Evolutionary conservation across 805 yeast genomes (phyloP), one percentile per base, ranked within the genome.

Genomic region (Wickerhamomyces tratensis): DNA sequence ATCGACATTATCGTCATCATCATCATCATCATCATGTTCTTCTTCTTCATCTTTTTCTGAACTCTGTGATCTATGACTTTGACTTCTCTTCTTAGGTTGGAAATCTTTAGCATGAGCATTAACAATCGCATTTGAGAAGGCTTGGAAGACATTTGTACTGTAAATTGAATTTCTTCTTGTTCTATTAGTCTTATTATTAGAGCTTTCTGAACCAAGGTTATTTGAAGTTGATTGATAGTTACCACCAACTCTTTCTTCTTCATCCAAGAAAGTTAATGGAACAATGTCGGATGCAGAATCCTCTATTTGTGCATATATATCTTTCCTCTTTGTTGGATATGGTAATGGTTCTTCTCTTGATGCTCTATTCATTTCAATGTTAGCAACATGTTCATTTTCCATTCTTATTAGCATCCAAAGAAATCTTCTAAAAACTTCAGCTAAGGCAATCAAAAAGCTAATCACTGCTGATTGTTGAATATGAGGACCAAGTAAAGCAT

Each of bases 351-450:
- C 67, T 47, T 91, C 96, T 44, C 94, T 77, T 9, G 94, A 81
- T 0, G 97, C 98, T 49, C 94, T 73, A 61, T 81, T 85, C 37
- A 87, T 64, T 42, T 78, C 79, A 10, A 89, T 95, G 57, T 91
- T 91, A 0, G 97, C 80, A 39, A 89, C 82, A 61, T 93, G 98
- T 61, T 93, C 98, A 62, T 93, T 93, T 53, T 93, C 98, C 74
- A 93, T 83, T 65, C 98, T 79, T 67, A 93, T 82, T 39, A 85
- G 75, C 7, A 87, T 71, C 98, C 98, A 93, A 11, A 91, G 65
- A 51, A 86, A 83, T 56, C 98, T 71, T 57, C 98, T 73, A 3
- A 84, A 33, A 4, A 87, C 62, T 61, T 93, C 98, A 0, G 93
- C 86, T 26, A 85, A 49, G 0, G 95, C 96, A 39, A 93, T 76